Conservation (phyloP, 352 stramenopile genomes). For the Globisporangium echinulatum region DNA sequence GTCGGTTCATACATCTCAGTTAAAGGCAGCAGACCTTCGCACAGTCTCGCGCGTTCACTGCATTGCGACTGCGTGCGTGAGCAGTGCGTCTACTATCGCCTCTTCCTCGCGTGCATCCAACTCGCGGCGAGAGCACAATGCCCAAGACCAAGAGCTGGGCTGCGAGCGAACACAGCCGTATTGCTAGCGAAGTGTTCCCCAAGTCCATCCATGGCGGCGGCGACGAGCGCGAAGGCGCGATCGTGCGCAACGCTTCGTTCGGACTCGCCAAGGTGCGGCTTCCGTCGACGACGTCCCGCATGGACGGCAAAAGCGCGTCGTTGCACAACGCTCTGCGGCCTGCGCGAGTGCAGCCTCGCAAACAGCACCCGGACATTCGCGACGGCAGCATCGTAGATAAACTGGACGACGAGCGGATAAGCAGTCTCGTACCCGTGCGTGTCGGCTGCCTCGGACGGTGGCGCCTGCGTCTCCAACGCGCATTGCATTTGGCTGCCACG, state of each 20-base stretch:
- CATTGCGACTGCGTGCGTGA: no score
- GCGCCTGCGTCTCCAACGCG: no score
- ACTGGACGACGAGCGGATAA: background rate
- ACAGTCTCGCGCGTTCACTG: no score
- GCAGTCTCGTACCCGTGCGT: background rate
- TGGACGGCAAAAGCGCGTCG: conserved; percentile 1
- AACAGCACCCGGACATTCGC: background rate
- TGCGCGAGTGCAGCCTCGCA: background rate
- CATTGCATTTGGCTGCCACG: background rate
- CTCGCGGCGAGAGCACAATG: background rate
- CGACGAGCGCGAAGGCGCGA: conserved; percentile 9
- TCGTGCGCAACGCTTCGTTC: conserved; percentile 14
- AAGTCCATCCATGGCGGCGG: conserved; percentile 13
- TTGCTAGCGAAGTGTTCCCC: conserved; percentile 14
- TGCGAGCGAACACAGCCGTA: conserved; percentile 14
- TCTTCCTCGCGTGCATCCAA: no score
- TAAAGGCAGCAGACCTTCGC: no score
- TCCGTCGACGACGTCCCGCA: conserved; percentile 5
- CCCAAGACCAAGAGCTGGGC: conserved; percentile 14
- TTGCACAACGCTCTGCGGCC: conserved; percentile 1
- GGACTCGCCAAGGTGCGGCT: conserved; percentile 11
- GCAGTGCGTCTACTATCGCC: no score
- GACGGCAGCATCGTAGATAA: background rate
- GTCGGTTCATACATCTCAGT: no score
- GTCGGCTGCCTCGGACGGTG: background rate